Conservation (phyloP, 495 filamentous ascomycete species). For the Emericellopsis terricola region DNA sequence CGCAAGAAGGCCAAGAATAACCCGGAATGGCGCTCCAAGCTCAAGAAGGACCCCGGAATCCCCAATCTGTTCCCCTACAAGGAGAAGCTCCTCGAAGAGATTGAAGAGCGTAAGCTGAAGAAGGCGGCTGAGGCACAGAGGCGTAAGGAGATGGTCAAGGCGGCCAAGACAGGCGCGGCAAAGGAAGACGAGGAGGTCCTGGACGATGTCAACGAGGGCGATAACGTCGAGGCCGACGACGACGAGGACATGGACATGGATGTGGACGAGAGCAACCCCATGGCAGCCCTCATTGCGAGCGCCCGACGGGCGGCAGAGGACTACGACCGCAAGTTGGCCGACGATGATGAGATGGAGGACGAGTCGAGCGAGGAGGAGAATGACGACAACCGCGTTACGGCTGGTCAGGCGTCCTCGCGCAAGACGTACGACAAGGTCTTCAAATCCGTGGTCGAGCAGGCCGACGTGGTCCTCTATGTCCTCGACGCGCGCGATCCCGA, state of each 20-base stretch:
- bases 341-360: constrained; percentile 38
- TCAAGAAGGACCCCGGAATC: constrained; percentile 95
- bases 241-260: constrained; percentile 28
- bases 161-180: constrained; percentile 26
- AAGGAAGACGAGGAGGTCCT: constrained; percentile 23
- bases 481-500: constrained; percentile 87
- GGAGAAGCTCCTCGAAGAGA: constrained; percentile 81
- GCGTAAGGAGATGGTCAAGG: constrained; percentile 52
- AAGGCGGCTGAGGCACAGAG: constrained; percentile 65
- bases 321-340: constrained; percentile 41
- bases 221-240: constrained; percentile 16
- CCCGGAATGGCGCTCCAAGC: constrained; percentile 78
- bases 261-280: constrained; percentile 50
- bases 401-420: constrained; percentile 35
- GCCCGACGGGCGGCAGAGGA: constrained; percentile 43
- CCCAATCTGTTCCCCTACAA: constrained; percentile 97
- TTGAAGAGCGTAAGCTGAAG: constrained; percentile 66
- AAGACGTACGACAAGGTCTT: constrained; percentile 89
- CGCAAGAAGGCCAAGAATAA: constrained; percentile 87
- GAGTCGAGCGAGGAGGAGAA: constrained; percentile 27
- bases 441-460: constrained; percentile 77
- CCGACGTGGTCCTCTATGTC: constrained; percentile 88
- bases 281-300: constrained; percentile 86
- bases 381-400: constrained; percentile 25
- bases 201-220: constrained; percentile 27